Base-by-base conservation (phyloP, 345 rosid genomes). In the Aquilaria malaccensis region DNA sequence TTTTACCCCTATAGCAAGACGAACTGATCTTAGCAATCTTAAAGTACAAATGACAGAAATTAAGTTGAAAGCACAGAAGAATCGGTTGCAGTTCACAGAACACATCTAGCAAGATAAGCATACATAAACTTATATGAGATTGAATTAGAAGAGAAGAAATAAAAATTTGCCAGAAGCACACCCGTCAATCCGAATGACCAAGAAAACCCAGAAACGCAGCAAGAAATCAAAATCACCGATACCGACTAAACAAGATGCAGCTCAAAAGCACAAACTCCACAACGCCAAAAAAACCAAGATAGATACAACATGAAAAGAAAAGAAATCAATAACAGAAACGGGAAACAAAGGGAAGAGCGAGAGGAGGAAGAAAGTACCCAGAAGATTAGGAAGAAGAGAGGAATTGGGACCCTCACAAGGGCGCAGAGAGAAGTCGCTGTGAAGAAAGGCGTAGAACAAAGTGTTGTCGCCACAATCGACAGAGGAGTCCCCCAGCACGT, bases 401-500 rank as follows among this genome's bases (percentile, higher is more conserved):
- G 72, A 52, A 58, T 77, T 77, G 58, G 85, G 65, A 0, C 79
- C 85, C 33, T 78, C 64, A 56, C 92, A 85, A 14, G 92, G 92
- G 55, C 72, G 60, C 69, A 85, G 68, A 46, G 92, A 83, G 14
- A 79, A 76, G 45, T 76, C 68, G 41, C 63, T 59, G 53, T 81
- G 92, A 60, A 83, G 67, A 9, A 76, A 50, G 45, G 88, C 79
- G 64, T 85, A 81, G 37, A 83, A 74, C 31, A 78, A 79, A 13
- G 73, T 68, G 72, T 83, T 85, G 30, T 71, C 76, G 47, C 88
- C 88, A 54, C 88, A 85, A 62, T 85, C 86, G 46, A 85, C 88
- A 0, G 88, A 83, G 58, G 92, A 85, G 65, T 85, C 92, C 1
- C 92, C 92, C 75, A 85, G 61, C 15, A 85, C 66, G 73, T 61